Percentiles rank a stretch among this genome's conserved stretches.
Conservation (phyloP, 2,329 filamentous ascomycete species). For the Arthrobotrys musiformis region DNA sequence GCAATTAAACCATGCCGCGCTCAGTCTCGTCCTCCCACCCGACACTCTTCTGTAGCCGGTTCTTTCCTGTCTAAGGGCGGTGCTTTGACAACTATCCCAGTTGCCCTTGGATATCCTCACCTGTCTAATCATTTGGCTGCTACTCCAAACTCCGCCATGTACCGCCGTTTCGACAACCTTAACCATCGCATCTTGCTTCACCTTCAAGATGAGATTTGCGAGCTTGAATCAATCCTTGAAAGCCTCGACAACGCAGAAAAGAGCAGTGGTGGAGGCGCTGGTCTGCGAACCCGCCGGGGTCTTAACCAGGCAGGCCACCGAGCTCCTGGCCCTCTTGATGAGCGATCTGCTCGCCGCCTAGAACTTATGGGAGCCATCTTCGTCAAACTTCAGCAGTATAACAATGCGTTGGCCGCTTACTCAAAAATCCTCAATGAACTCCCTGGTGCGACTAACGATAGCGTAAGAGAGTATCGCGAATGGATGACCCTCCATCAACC, state of each 20-base stretch:
- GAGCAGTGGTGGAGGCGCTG: conserved; percentile 57
- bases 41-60: conserved; percentile 34
- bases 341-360: conserved; percentile 47
- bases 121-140: conserved; percentile 57
- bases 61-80: conserved; percentile 32
- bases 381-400: conserved; percentile 58
- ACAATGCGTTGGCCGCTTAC: conserved; percentile 48
- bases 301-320: conserved; percentile 51
- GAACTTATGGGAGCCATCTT: conserved; percentile 58
- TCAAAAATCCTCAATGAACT: conserved; percentile 53
- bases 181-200: conserved; percentile 85
- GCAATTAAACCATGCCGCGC: conserved; percentile 49
- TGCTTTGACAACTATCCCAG: conserved; percentile 41
- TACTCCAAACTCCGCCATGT: conserved; percentile 70
- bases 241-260: conserved; percentile 70
- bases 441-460: conserved; percentile 38
- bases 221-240: conserved; percentile 81
- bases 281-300: conserved; percentile 56
- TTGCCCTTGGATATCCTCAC: conserved; percentile 56
- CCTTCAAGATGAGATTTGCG: conserved; percentile 83
- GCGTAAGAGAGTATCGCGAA: conserved; percentile 33
- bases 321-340: conserved; percentile 41
- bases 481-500: conserved; percentile 52
- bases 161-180: conserved; percentile 82
- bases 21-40: conserved; percentile 44